Percentiles rank a stretch among this genome's conserved stretches.
These are phyloP conservation scores for Staphylotrichum longicolle DNA, from an alignment of 495 filamentous ascomycete genomes.

Conservation along the genomic window DNA sequence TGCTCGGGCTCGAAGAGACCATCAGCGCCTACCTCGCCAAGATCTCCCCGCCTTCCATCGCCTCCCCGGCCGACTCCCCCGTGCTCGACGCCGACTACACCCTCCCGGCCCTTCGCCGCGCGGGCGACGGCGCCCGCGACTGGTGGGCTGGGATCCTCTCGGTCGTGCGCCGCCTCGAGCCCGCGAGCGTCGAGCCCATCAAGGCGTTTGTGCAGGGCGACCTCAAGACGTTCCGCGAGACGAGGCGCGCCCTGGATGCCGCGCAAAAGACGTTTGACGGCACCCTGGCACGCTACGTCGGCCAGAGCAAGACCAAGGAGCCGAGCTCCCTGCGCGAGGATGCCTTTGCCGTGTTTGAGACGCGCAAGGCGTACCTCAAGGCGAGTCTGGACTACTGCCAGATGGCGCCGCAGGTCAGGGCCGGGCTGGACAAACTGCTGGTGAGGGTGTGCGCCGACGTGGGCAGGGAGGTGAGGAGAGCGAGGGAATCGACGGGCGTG, in stretches of 20 bases:
- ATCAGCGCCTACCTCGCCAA: constrained; percentile 73
- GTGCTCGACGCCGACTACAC: constrained; percentile 95
- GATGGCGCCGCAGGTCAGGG: constrained; percentile 75
- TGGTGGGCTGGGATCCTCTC: constrained; percentile 76
- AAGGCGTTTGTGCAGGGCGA: constrained; percentile 71
- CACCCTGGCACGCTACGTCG: constrained; percentile 72
- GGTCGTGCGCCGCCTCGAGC: constrained; percentile 71
- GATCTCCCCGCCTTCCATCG: constrained; percentile 65
- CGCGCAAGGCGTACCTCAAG: constrained; percentile 84
- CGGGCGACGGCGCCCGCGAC: constrained; percentile 79
- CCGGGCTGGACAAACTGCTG: constrained; percentile 77
- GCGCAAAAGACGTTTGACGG: constrained; percentile 80
- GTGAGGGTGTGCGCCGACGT: constrained; percentile 81
- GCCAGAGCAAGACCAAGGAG: constrained; percentile 90
- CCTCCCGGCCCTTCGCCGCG: constrained; percentile 74
- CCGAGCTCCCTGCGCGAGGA: constrained; percentile 87
- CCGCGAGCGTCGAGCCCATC: constrained; percentile 76
- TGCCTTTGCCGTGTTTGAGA: constrained; percentile 93
- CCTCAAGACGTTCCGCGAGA: constrained; percentile 61
- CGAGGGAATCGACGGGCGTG: constrained; percentile 15
- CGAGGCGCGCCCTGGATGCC: constrained; percentile 68
- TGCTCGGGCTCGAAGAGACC: constrained; percentile 63
- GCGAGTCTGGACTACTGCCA: constrained; percentile 92
- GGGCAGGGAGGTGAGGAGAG: constrained; percentile 67
- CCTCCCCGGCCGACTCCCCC: constrained; percentile 66